Evolutionary conservation across 2,329 filamentous ascomycete genomes (phyloP).

Genomic region (Pseudogymnoascus verrucosus): DNA sequence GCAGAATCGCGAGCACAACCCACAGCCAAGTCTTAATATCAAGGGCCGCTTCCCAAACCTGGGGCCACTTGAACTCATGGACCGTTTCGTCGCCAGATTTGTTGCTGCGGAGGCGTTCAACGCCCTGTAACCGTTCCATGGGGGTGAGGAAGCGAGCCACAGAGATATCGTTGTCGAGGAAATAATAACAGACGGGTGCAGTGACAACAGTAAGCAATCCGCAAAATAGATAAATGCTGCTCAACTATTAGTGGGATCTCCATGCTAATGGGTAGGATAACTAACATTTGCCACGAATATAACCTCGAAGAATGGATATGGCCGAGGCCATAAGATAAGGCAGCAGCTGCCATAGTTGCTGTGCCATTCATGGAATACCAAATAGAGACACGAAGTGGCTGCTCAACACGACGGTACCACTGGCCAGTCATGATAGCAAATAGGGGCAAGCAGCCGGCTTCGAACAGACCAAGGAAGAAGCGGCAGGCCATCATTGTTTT

Average conservation of each 20-base stretch:
- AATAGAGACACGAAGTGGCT: slow-evolving; percentile 46
- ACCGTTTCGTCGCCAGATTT: slow-evolving; percentile 49
- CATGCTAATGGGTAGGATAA: slow-evolving; percentile 32
- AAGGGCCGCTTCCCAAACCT: slow-evolving; percentile 31
- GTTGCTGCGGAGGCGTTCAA: slow-evolving; percentile 47
- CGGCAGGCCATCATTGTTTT: slow-evolving; percentile 29
- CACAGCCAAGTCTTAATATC: slow-evolving; percentile 33
- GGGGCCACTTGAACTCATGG: slow-evolving; percentile 44
- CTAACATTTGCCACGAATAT: slow-evolving; percentile 25
- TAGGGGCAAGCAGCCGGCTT: slow-evolving; percentile 26
- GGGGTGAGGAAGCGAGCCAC: slow-evolving; percentile 39
- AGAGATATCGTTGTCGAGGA: slow-evolving; percentile 12
- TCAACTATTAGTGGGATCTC: not conserved
- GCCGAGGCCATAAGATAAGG: slow-evolving; percentile 45
- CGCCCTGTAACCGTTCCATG: slow-evolving; percentile 43
- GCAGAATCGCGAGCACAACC: slow-evolving; percentile 22
- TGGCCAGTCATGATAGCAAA: slow-evolving; percentile 52
- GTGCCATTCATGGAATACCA: slow-evolving; percentile 57
- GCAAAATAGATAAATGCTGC: slow-evolving; percentile 47
- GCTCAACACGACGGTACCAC: slow-evolving; percentile 54
- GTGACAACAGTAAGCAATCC: slow-evolving; percentile 43
- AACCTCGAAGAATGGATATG: slow-evolving; percentile 43
- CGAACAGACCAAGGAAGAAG: slow-evolving; percentile 35
- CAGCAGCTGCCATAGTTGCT: slow-evolving; percentile 39
- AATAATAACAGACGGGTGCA: slow-evolving; percentile 17